Evolutionary conservation across 257 asterid species (phyloP).

Genomic region (Penstemon newberryi): DNA sequence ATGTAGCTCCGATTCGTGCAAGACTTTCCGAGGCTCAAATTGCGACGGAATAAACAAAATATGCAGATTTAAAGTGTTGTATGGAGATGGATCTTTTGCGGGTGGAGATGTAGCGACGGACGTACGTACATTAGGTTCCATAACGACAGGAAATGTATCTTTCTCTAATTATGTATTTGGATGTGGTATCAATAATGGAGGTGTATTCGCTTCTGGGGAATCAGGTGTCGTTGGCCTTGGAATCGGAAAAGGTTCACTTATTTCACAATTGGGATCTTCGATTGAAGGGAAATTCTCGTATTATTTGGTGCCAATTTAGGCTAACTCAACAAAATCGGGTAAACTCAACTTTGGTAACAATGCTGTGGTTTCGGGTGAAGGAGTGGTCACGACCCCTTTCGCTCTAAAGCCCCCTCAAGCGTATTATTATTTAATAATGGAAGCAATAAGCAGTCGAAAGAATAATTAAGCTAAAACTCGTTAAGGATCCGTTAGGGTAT

Average conservation of each 20-base stretch:
- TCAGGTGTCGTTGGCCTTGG: constrained; percentile 48
- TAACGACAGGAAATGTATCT: background rate
- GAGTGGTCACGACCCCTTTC: constrained; percentile 33
- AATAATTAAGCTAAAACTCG: constrained; percentile 21
- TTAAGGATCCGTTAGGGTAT: constrained; percentile 23
- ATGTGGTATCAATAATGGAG: constrained; percentile 32
- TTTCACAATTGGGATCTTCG: constrained; percentile 28
- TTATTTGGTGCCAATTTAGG: constrained; percentile 26
- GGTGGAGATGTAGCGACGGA: background rate
- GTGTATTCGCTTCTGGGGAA: constrained; percentile 16
- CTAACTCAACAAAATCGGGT: constrained; percentile 17
- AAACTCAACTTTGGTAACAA: constrained; percentile 39
- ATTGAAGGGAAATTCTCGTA: constrained; percentile 36
- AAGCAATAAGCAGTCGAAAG: constrained; percentile 29
- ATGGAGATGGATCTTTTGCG: background rate
- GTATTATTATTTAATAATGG: constrained; percentile 32
- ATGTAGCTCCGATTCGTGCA: constrained; percentile 20
- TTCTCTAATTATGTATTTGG: constrained; percentile 31
- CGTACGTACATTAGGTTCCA: constrained; percentile 27
- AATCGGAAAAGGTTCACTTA: constrained; percentile 31
- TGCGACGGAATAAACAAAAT: background rate
- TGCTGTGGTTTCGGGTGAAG: constrained; percentile 26
- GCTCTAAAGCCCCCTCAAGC: background rate
- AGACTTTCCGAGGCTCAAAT: background rate
- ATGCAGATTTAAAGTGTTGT: background rate